phyloP scores from a whole-genome alignment of 495 filamentous ascomycete genomes.

The Lepraria neglecta region DNA sequence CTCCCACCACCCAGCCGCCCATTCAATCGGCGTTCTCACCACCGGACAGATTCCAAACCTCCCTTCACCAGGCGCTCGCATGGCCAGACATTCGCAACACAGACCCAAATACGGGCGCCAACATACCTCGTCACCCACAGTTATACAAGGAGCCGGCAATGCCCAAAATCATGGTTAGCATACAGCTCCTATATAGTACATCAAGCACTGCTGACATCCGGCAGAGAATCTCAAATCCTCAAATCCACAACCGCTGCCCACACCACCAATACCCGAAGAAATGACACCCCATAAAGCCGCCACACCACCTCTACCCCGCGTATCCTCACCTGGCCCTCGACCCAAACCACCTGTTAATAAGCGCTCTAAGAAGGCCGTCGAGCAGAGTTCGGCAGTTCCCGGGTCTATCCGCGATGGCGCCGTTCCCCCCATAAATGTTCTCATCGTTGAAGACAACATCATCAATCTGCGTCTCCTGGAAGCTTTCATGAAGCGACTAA shows the following conservation, averaged over 20 bases:
- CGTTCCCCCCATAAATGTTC: constrained; percentile 92
- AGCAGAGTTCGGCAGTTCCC: constrained; percentile 33
- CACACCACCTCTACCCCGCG: constrained; percentile 54
- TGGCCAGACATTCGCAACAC: constrained; percentile 38
- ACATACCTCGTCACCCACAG: constrained; percentile 76
- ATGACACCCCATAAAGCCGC: constrained; percentile 37
- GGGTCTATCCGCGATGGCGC: constrained; percentile 66
- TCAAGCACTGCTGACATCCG: constrained; percentile 3
- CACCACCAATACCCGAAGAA: constrained; percentile 48
- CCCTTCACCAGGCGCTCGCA: constrained; percentile 71
- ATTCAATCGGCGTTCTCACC: constrained; percentile 69
- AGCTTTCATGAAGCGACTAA: constrained; percentile 92
- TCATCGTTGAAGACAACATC: constrained; percentile 97
- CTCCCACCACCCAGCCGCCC: constrained; percentile 29
- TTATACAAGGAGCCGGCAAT: constrained; percentile 41
- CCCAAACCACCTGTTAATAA: constrained; percentile 26
- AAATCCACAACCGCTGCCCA: constrained; percentile 41
- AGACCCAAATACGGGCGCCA: constrained; percentile 60
- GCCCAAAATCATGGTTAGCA: constrained; percentile 30
- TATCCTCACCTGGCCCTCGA: constrained; percentile 55
- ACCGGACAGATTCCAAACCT: constrained; percentile 74
- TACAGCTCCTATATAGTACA: neutral
- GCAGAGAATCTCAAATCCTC: constrained; percentile 26
- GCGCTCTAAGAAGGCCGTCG: constrained; percentile 34
- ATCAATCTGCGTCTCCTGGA: constrained; percentile 92